Conservation (phyloP, 1,139 yeast genomes). For the Pichia sp. region DNA sequence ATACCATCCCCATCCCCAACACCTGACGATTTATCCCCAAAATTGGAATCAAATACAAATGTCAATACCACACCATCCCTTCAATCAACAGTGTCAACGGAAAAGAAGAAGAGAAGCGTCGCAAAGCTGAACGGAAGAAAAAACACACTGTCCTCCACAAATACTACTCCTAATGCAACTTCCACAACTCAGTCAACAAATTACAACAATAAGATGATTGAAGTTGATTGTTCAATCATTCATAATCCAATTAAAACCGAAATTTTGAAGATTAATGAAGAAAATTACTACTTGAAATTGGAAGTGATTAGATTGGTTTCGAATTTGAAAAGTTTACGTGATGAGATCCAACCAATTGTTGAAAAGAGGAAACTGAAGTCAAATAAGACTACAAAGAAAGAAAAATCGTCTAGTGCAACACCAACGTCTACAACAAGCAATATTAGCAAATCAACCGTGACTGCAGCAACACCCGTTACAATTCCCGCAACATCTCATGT, state of each 20-base stretch:
- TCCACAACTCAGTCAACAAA: too few species aligned
- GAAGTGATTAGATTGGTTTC: conserved; percentile 36
- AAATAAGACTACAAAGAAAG: background rate
- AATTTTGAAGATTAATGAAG: conserved; percentile 35
- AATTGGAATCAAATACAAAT: background rate
- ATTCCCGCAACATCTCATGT: too few species aligned
- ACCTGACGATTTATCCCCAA: conserved; percentile 14
- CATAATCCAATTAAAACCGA: conserved; percentile 33
- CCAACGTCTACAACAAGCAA: background rate
- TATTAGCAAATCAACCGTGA: too few species aligned
- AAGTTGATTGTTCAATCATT: conserved; percentile 22
- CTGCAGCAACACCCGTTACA: too few species aligned
- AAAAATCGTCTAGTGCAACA: background rate
- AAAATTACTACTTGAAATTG: conserved; percentile 35
- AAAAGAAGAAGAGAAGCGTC: background rate
- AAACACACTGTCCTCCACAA: background rate
- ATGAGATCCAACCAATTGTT: conserved; percentile 18
- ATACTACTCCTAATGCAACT: background rate
- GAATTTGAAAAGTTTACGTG: conserved; percentile 31
- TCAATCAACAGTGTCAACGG: background rate
- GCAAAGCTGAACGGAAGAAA: background rate
- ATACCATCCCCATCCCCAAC: conserved; percentile 16
- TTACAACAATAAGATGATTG: conserved; percentile 14
- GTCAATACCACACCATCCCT: background rate
- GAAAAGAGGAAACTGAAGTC: conserved; percentile 13